Evolutionary conservation across 768 basidiomycete genomes (phyloP).

Genomic region (Botryobasidium botryosum): DNA sequence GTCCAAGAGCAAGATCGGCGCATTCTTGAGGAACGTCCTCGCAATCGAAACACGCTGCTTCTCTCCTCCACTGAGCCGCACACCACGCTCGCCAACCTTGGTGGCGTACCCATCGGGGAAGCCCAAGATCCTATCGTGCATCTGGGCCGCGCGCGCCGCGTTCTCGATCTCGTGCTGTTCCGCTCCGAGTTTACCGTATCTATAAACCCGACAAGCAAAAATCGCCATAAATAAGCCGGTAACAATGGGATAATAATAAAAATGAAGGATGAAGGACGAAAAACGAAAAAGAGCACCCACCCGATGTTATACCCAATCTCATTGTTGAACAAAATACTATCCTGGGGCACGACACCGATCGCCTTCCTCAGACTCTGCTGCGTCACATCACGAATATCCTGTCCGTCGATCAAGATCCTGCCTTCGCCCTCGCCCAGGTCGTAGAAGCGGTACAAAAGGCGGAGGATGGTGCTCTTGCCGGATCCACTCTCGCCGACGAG

Average conservation of each 20-base stretch:
- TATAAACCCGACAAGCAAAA: constrained; percentile 18
- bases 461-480: constrained; percentile 70
- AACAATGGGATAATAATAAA: not conserved
- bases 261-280: not conserved
- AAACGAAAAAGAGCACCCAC: constrained; percentile 26
- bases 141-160: constrained; percentile 67
- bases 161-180: constrained; percentile 56
- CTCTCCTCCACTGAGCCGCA: constrained; percentile 73
- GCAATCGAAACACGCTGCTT: constrained; percentile 84
- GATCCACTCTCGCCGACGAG: constrained; percentile 73
- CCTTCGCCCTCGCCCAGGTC: constrained; percentile 68
- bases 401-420: constrained; percentile 66
- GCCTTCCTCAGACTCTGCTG: constrained; percentile 60
- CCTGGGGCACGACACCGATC: constrained; percentile 86
- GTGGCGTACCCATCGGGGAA: constrained; percentile 82
- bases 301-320: constrained; percentile 60
- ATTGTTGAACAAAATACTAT: constrained; percentile 54
- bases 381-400: constrained; percentile 77
- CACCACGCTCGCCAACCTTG: constrained; percentile 74
- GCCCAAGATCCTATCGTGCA: constrained; percentile 68
- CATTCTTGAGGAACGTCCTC: constrained; percentile 70
- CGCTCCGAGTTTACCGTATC: constrained; percentile 64
- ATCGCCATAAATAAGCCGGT: not conserved
- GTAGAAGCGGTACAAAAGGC: constrained; percentile 86
- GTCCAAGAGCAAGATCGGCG: constrained; percentile 61